These are phyloP conservation scores for Sicyos baderoa DNA, from an alignment of 306 rosid species.

Conservation along the genomic window DNA sequence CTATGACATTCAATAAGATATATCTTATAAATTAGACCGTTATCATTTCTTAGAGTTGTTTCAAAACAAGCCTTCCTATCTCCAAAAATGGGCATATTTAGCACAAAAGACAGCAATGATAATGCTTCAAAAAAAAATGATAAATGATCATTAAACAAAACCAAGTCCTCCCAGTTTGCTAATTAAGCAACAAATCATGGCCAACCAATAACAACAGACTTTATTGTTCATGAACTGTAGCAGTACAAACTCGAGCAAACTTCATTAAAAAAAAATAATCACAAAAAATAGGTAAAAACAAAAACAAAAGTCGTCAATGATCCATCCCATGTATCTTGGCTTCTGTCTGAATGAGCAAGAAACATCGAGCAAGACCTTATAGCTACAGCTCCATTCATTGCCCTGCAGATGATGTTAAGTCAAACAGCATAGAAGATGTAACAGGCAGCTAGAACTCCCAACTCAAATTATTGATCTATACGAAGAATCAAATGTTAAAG, in stretches of 20 bases:
- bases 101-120: too few relatives aligned
- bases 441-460: background rate
- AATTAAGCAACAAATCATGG: background rate
- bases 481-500: background rate
- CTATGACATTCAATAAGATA: too few relatives aligned
- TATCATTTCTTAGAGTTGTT: too few relatives aligned
- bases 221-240: background rate
- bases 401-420: constrained; percentile 17
- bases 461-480: constrained; percentile 9
- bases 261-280: background rate
- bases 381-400: constrained; percentile 1
- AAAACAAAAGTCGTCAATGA: background rate
- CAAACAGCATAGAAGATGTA: constrained; percentile 12
- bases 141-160: too few relatives aligned
- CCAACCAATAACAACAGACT: background rate
- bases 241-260: too few relatives aligned
- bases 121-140: too few relatives aligned
- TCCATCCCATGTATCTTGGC: background rate
- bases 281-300: background rate
- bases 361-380: background rate
- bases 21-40: too few relatives aligned
- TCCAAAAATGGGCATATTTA: too few relatives aligned
- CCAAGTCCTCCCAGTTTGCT: background rate
- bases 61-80: too few relatives aligned
- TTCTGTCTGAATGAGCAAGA: background rate